phyloP scores from a whole-genome alignment of 331 rosid species.

The Cydonia oblonga region DNA sequence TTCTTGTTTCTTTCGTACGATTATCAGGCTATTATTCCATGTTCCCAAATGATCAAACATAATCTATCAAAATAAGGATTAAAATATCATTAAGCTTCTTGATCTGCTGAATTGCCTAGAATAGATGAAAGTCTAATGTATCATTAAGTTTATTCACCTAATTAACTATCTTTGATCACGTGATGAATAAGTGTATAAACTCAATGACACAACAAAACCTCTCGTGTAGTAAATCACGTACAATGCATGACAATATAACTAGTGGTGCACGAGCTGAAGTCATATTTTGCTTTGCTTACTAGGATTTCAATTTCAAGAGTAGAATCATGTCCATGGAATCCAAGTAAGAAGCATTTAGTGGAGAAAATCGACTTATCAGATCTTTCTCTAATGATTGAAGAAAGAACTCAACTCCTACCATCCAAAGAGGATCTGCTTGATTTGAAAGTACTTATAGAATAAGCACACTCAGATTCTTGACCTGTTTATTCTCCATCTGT shows the following conservation, averaged over 20 bases:
- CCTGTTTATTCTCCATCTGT: not conserved
- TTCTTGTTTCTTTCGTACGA: no score
- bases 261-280: not conserved
- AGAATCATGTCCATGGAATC: conserved; percentile 14
- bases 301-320: not conserved
- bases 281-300: not conserved
- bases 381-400: conserved; percentile 2
- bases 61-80: no score
- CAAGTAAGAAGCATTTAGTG: conserved; percentile 8
- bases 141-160: no score
- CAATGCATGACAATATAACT: not conserved
- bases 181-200: no score
- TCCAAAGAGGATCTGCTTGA: conserved; percentile 12
- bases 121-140: no score
- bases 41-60: no score
- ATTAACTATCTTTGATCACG: no score
- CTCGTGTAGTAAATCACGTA: no score
- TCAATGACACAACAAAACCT: no score
- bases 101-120: no score
- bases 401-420: conserved; percentile 9
- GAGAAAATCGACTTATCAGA: not conserved
- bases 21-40: no score
- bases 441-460: not conserved
- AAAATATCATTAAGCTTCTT: no score
- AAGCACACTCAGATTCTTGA: not conserved